Evolutionary conservation across 2,329 filamentous ascomycete species (phyloP), one percentile per base, ranked within the genome.

Genomic region (Atkinsonella hypoxylon): DNA sequence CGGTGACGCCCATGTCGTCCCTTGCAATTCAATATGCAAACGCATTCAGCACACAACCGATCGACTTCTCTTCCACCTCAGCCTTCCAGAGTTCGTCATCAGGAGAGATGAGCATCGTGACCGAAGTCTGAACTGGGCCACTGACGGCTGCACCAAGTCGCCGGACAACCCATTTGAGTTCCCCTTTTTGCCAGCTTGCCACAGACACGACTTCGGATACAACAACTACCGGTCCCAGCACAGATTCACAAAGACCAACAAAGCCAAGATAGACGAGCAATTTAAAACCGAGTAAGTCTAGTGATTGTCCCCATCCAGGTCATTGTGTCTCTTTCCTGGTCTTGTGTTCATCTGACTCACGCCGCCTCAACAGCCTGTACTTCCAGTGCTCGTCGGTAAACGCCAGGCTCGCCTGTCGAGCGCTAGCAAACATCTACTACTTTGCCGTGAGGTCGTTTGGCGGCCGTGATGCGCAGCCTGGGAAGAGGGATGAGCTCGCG

Each of bases 141-240:
- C 70, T 1, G 70, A 74, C 47, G 68, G 66, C 43, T 74, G 71
- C 64, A 67, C 67, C 2, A 57, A 55, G 0, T 67, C 70, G 1
- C 69, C 70, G 0, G 67, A 73, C 46, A 72, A 70, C 53, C 70
- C 71, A 0, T 64, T 68, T 22, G 64, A 66, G 1, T 75, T 71
- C 57, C 62, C 67, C 9, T 75, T 72, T 34, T 17, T 61, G 6
- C 68, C 67, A 0, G 70, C 67, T 8, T 78, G 75, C 64, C 60
- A 73, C 52, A 73, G 77, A 4, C 77, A 81, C 53, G 77, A 80
- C 56, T 80, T 80, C 58, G 76, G 76, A 1, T 77, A 77, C 59
- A 62, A 68, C 13, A 80, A 80, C 47, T 1, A 75, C 78, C 56
- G 61, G 50, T 2, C 68, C 75, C 2, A 77, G 78, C 59, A 70